Conservation (phyloP, 768 basidiomycete genomes). For the Lentinula sp. region DNA sequence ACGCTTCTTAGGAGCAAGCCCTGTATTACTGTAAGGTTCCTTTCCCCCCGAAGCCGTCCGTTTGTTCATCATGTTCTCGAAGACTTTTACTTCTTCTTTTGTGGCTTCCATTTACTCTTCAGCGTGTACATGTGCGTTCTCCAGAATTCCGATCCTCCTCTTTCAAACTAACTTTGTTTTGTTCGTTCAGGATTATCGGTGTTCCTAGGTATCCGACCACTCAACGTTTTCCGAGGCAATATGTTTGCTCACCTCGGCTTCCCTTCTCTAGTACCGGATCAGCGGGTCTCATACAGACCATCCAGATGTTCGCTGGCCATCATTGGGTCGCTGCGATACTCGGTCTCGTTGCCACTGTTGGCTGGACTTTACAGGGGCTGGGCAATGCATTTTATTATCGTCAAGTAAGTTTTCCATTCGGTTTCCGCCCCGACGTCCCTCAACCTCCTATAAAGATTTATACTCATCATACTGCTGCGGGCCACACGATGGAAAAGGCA, state of each 20-base stretch:
- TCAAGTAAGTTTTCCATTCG: conserved; percentile 40
- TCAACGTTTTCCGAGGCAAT: conserved; percentile 21
- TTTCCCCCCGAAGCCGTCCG: conserved; percentile 19
- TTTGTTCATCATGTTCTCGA: conserved; percentile 17
- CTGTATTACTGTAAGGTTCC: conserved; percentile 79
- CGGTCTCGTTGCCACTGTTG: conserved; percentile 73
- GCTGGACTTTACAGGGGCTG: conserved; percentile 82
- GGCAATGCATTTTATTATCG: conserved; percentile 81
- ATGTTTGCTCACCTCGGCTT: conserved; percentile 11
- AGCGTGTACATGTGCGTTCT: conserved; percentile 80
- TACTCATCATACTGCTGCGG: conserved; percentile 72
- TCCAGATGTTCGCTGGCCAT: conserved; percentile 67
- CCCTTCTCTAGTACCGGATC: conserved; percentile 69
- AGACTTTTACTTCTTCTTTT: conserved; percentile 98
- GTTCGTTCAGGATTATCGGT: conserved; percentile 72
- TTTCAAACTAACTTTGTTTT: conserved; percentile 15
- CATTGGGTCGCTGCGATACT: conserved; percentile 79
- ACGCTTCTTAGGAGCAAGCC: conserved; percentile 69
- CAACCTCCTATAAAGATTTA: conserved; percentile 48
- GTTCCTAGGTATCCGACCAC: conserved; percentile 61
- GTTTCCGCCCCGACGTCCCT: conserved; percentile 11
- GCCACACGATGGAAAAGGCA: conserved; percentile 86
- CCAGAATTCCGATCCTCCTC: conserved; percentile 12
- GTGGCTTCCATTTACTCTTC: conserved; percentile 91
- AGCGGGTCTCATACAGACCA: conserved; percentile 91